phyloP scores from a whole-genome alignment of 495 filamentous ascomycete species.

The Aspergillus mulundensis region DNA sequence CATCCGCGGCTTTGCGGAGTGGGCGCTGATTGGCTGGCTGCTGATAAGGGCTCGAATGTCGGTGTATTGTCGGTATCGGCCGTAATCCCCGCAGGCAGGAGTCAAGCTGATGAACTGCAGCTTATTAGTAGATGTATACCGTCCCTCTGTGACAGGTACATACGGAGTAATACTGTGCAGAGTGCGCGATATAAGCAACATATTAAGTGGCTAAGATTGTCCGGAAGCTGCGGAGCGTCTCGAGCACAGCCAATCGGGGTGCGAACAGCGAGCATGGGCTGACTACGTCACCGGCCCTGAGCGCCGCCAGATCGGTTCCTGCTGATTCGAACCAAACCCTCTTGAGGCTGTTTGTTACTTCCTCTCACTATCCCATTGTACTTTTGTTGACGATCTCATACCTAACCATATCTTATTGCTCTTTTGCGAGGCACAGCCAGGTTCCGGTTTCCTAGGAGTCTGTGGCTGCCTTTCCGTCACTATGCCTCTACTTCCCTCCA shows the following conservation, averaged over 20 bases:
- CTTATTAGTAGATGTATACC: no score
- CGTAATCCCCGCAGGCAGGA: no score
- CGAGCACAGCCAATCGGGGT: not conserved
- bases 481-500: conserved; percentile 46
- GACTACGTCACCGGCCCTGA: not conserved
- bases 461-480: conserved; percentile 8
- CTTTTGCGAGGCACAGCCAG: not conserved
- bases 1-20: not conserved
- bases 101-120: no score
- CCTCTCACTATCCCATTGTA: not conserved
- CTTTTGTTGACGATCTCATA: not conserved
- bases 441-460: conserved; percentile 1
- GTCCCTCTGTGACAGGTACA: no score
- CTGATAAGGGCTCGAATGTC: no score
- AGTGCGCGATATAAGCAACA: no score
- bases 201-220: no score
- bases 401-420: not conserved
- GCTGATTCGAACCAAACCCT: conserved; percentile 1
- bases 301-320: not conserved
- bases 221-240: no score
- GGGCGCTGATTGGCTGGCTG: not conserved
- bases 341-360: not conserved
- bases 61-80: not conserved
- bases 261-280: not conserved
- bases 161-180: no score